Base-by-base conservation (phyloP, 495 filamentous ascomycete genomes). In the Penicillium bialowiezense region DNA sequence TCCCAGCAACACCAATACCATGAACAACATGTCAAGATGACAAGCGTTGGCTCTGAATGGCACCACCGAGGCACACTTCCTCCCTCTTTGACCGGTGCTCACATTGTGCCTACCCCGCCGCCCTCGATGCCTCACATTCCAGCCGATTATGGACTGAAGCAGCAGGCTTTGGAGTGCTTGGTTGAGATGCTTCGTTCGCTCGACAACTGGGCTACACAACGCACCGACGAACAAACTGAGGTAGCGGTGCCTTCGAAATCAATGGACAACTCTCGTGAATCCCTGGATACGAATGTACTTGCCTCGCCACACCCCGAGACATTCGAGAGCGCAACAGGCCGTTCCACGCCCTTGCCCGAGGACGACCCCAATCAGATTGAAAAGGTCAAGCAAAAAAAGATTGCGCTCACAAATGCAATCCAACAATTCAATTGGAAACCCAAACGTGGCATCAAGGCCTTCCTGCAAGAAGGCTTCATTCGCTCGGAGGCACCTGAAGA, bases 351-450 rank as follows among this genome's bases (percentile, higher is more conserved):
- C 6, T 54, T 87, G 6, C 63, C 86, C 1, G 89, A 95, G 47
- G 93, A 98, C 60, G 95, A 99, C 54, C 91, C 90, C 2, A 87
- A 79, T 35, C 84, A 97, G 60, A 76, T 99, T 24, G 93, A 97
- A 60, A 95, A 86, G 63, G 90, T 88, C 42, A 97, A 97, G 73
- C 88, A 90, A 51, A 79, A 86, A 34, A 99, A 99, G 71, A 97
- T 90, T 21, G 92, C 92, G 3, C 72, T 96, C 48, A 86, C 82
- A 33, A 91, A 95, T 54, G 90, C 87, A 1, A 85, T 96, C 53
- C 85, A 86, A 33, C 88, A 90, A 48, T 99, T 99, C 75, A 99
- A 99, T 62, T 97, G 89, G 77, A 99, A 99, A 62, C 89, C 95
- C 3, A 99, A 97, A 64, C 83, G 88, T 28, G 93, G 93, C 9